These are phyloP conservation scores for Lodderomyces margitis DNA, from an alignment of 1,139 yeast species.

Conservation along the genomic window DNA sequence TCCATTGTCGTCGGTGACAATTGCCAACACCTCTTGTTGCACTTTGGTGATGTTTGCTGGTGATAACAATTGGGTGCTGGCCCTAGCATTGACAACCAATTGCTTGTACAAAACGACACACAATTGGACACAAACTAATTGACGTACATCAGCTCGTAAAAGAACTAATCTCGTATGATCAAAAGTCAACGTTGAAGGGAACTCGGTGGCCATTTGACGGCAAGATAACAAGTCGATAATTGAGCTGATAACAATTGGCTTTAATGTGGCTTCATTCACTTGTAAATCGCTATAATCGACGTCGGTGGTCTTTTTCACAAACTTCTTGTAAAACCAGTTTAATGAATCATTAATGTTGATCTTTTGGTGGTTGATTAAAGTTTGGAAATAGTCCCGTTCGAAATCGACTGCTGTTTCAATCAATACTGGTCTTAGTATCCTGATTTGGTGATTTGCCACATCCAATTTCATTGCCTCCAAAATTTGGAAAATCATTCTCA, in stretches of 20 bases:
- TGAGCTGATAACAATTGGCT: constrained; percentile 44
- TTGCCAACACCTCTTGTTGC: constrained; percentile 66
- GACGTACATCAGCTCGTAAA: constrained; percentile 81
- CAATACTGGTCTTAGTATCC: constrained; percentile 78
- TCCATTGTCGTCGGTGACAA: constrained; percentile 82
- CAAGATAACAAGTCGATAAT: constrained; percentile 68
- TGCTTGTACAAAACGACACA: constrained; percentile 74
- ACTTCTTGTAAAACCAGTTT: constrained; percentile 61
- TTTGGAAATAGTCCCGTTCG: constrained; percentile 82
- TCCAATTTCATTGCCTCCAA: constrained; percentile 96
- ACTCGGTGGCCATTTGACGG: constrained; percentile 77
- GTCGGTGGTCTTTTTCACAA: constrained; percentile 9
- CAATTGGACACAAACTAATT: constrained; percentile 75
- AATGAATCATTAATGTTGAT: constrained; percentile 65
- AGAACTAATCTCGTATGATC: constrained; percentile 80
- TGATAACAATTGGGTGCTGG: constrained; percentile 19
- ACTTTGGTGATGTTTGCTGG: constrained; percentile 33
- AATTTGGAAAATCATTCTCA: constrained; percentile 76
- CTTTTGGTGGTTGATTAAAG: constrained; percentile 64
- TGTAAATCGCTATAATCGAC: constrained; percentile 4
- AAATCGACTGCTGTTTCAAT: constrained; percentile 90
- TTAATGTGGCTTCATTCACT: constrained; percentile 23
- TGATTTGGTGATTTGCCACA: constrained; percentile 91
- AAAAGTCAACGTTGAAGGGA: constrained; percentile 83
- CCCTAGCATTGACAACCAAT: constrained; percentile 40